phyloP scores from a whole-genome alignment of 257 asterid species.

The Penstemon barbatus region DNA sequence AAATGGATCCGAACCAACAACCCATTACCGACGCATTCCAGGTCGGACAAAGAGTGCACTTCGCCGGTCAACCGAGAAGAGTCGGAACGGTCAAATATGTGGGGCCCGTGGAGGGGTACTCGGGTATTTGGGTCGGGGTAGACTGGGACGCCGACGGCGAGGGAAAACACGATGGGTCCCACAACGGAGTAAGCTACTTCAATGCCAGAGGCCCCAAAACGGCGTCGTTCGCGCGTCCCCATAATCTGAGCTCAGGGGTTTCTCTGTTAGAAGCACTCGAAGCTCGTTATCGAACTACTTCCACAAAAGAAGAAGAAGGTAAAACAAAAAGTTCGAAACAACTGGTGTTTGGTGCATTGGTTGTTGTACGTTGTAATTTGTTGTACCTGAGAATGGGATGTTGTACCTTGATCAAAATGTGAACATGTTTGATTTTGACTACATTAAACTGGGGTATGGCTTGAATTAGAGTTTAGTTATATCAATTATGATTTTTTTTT shows the following conservation, averaged over 20 bases:
- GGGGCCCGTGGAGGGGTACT: constrained; percentile 73
- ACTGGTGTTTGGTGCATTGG: constrained; percentile 10
- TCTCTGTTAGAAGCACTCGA: constrained; percentile 74
- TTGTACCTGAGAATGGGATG: neutral
- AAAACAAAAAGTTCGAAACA: constrained; percentile 1
- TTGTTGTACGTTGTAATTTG: constrained; percentile 15
- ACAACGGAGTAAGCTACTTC: constrained; percentile 68
- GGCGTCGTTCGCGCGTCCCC: constrained; percentile 78
- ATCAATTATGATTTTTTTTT: neutral
- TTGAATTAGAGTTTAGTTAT: neutral
- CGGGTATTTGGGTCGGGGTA: constrained; percentile 84
- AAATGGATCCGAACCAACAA: constrained; percentile 41
- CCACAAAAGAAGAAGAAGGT: constrained; percentile 91
- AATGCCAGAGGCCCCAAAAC: constrained; percentile 57
- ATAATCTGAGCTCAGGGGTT: constrained; percentile 67
- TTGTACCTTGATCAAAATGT: constrained; percentile 14
- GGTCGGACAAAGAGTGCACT: constrained; percentile 70
- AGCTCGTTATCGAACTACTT: constrained; percentile 62
- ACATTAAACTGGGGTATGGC: neutral
- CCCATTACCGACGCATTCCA: constrained; percentile 27
- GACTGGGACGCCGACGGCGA: constrained; percentile 87
- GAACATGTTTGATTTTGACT: constrained; percentile 8
- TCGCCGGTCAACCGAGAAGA: constrained; percentile 50
- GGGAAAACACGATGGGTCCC: constrained; percentile 90
- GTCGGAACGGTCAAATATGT: constrained; percentile 74